These are phyloP conservation scores for Candida cerambycidarum DNA, from an alignment of 805 yeast genomes.

Conservation along the genomic window DNA sequence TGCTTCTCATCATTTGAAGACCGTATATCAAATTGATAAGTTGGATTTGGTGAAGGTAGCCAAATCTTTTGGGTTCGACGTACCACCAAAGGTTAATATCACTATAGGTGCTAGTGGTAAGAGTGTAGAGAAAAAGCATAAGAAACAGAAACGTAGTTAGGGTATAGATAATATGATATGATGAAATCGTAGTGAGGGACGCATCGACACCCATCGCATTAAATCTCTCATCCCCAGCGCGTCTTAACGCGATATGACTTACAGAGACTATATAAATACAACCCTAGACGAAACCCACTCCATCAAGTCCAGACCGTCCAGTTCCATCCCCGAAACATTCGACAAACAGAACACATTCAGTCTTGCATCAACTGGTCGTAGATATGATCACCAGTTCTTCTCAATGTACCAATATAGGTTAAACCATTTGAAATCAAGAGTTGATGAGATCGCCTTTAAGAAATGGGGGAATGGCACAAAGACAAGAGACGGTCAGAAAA, in stretches of 20 bases:
- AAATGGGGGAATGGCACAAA: constrained; percentile 57
- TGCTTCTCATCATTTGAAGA: constrained; percentile 92
- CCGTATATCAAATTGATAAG: constrained; percentile 95
- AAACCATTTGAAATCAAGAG: constrained; percentile 31
- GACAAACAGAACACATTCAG: constrained; percentile 20
- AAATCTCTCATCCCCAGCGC: too few relatives aligned
- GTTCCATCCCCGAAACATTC: constrained; percentile 4
- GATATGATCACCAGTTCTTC: constrained; percentile 41
- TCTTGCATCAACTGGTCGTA: constrained; percentile 23
- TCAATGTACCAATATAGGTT: constrained; percentile 45
- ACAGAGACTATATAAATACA: constrained; percentile 12
- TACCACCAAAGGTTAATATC: constrained; percentile 96
- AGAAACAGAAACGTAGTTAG: constrained; percentile 41
- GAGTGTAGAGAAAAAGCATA: constrained; percentile 49
- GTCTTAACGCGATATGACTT: too few relatives aligned
- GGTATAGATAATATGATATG: too few relatives aligned
- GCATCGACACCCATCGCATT: too few relatives aligned
- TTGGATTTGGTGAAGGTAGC: constrained; percentile 94
- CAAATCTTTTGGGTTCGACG: constrained; percentile 88
- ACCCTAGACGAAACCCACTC: neutral
- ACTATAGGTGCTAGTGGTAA: constrained; percentile 92
- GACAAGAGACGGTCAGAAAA: constrained; percentile 31
- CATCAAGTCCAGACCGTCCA: neutral
- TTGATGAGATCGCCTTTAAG: constrained; percentile 27
- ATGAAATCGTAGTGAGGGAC: too few relatives aligned